Base-by-base conservation (phyloP, 441 rosid genomes). In the Eruca vesicaria region DNA sequence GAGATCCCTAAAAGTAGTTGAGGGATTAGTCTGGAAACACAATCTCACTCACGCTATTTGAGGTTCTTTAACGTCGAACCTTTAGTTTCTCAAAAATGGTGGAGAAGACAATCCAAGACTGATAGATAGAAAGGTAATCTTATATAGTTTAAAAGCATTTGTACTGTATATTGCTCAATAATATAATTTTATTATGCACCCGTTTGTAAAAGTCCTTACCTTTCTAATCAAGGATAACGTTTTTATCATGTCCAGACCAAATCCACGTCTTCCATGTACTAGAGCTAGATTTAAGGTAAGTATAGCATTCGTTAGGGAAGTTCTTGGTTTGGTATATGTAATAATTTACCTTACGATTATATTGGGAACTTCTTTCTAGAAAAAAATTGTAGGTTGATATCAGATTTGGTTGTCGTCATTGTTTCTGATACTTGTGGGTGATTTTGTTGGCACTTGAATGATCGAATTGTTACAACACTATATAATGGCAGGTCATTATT, bases 241-340 rank as follows among this genome's bases (percentile, higher is more conserved):
- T 70, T 93, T 93, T 83, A 91, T 93, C 72, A 93, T 93, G 75
- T 93, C 98, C 69, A 93, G 89, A 82, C 85, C 93, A 75, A 93
- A 91, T 91, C 98, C 58, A 93, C 89, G 81, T 93, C n/a, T n/a
- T 85, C 82, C 97, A 93, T 69, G 83, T 89, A 79, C 85, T 93
- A 50, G 96, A 91, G 81, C 85, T 93, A 65, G 96, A 93, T 86
- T 79, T 91, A 76, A 88, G 96, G 98, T 91, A 58, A 48, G 78
- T 36, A 68, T 65, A 72, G 6, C 53, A 65, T 65, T 72, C n/a
- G 2, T 41, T 28, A 20, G 58, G 7, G 10, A 32, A 57, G 45
- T 72, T 64, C 4, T 26, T 33, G 28, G 57, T 11, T 18, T 2
- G 7, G 5, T 43, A 23, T 7, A 19, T 69, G 43, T 15, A 16